Conservation (phyloP, 2,329 filamentous ascomycete species). For the Tetracladium maxilliforme region DNA sequence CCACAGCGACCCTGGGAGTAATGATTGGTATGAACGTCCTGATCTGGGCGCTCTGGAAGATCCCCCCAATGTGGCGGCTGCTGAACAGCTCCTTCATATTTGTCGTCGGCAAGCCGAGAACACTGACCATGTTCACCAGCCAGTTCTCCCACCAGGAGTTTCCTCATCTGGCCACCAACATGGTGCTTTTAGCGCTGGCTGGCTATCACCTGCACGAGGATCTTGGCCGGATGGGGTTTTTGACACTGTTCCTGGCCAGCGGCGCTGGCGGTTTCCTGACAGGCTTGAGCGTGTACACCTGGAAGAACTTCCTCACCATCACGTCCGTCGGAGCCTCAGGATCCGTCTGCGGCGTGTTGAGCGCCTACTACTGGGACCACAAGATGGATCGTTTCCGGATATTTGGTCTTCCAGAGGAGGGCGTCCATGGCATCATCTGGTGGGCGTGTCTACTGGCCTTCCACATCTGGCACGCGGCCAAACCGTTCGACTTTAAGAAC, state of each 20-base stretch:
- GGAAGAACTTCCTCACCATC: slow-evolving; percentile 19
- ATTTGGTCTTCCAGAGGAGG: slow-evolving; percentile 36
- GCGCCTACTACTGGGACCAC: slow-evolving; percentile 47
- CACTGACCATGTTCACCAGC: slow-evolving; percentile 45
- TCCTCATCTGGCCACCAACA: slow-evolving; percentile 48
- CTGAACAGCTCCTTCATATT: slow-evolving; percentile 57
- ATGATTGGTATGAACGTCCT: slow-evolving; percentile 45
- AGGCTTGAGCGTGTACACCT: slow-evolving; percentile 25
- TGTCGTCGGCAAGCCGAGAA: slow-evolving; percentile 47
- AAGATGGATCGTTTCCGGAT: slow-evolving; percentile 39
- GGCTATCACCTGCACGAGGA: slow-evolving; percentile 56
- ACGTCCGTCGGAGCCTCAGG: slow-evolving; percentile 54
- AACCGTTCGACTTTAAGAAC: slow-evolving; percentile 6
- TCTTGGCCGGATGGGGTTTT: slow-evolving; percentile 51
- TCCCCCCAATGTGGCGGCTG: slow-evolving; percentile 48
- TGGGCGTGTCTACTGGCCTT: slow-evolving; percentile 36
- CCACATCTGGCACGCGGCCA: slow-evolving; percentile 31
- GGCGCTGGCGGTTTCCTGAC: slow-evolving; percentile 46
- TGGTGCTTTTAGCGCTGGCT: slow-evolving; percentile 49
- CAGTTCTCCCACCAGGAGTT: slow-evolving; percentile 55
- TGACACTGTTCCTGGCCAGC: slow-evolving; percentile 48
- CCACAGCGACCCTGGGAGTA: slow-evolving; percentile 46
- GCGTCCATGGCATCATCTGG: slow-evolving; percentile 34
- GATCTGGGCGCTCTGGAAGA: slow-evolving; percentile 43
- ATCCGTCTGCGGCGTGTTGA: slow-evolving; percentile 43